Evolutionary conservation across 208 protist genomes (phyloP), one percentile per base, ranked within the genome.

Genomic region (Tetramitus jugosus): DNA sequence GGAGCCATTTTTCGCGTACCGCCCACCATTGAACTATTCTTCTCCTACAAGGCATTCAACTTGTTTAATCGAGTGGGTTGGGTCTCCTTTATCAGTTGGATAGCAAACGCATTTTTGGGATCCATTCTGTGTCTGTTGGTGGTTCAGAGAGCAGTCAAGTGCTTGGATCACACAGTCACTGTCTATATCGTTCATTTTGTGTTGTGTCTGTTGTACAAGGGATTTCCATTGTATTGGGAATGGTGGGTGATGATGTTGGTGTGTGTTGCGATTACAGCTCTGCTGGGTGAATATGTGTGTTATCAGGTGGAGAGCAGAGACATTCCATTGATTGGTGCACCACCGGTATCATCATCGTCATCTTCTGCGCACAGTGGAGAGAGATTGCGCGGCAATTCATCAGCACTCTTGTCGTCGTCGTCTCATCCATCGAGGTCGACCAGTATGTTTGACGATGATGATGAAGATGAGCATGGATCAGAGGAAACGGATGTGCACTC

Each of bases 211-310:
- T 37, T 69, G 37, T 69, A 69, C 39, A 69, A 69, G 35, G 62
- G 35, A 69, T 69, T 69, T 45, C 62, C 62, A 69, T 29, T 69
- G 6, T 69, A 69, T 69, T 69, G 62, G 62, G 62, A 69, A 26
- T 69, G 62, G 62, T 69, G 33, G 20, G 62, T 69, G 14, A 43
- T 7, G 23, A 40, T 43, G 6, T 26, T 69, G 26, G 26, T 69
- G 6, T 29, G 33, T 29, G n/a, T 13, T 42, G 33, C 43, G 2
- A 43, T n/a, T 37, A 69, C 43, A 37, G 43, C 39, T 7, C 29
- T 43, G 13, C 14, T 69, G 8, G 62, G 62, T 26, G 62, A 69
- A 45, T 69, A 37, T 43, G 26, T 29, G 14, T 69, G 62, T 42
- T 69, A 69, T 69, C 29, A 29, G 62, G 43, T 29, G 43, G 62